Conservation (phyloP, 2,329 filamentous ascomycete species). For the Ophiostoma sp. region DNA sequence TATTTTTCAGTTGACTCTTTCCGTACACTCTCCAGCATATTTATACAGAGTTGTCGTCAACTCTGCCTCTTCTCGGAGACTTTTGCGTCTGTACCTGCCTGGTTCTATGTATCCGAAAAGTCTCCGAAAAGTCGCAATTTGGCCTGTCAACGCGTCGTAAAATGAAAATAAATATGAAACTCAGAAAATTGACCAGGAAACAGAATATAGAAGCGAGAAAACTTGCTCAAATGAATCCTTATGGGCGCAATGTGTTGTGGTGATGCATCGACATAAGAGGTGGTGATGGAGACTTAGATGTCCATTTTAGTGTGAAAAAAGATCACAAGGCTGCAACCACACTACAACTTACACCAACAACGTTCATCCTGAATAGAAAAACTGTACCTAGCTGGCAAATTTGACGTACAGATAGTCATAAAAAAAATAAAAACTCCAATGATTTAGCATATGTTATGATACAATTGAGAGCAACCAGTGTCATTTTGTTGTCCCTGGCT, state of each 20-base stretch:
- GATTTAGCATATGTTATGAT: not conserved
- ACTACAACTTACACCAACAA: not conserved
- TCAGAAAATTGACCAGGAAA: not conserved
- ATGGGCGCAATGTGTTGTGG: not conserved
- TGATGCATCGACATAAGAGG: not conserved
- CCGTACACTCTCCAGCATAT: not conserved
- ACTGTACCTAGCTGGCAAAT: too few species aligned
- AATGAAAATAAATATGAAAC: not conserved
- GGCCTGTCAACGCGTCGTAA: not conserved
- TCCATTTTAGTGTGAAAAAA: not conserved
- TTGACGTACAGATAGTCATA: too few species aligned
- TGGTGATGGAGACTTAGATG: not conserved
- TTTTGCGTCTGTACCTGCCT: not conserved
- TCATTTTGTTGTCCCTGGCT: not conserved
- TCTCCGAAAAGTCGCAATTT: slow-evolving; percentile 14
- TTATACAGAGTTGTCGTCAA: not conserved
- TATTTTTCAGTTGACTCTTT: too few species aligned
- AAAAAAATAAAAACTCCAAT: too few species aligned
- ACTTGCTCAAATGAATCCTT: not conserved
- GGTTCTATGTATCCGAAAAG: slow-evolving; percentile 21
- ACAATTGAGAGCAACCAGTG: not conserved
- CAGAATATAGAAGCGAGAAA: not conserved
- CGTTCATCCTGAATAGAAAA: too few species aligned
- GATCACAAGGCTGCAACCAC: not conserved
- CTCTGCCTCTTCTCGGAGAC: not conserved